phyloP scores from a whole-genome alignment of 148 eudicot genomes.

The Selenicereus undatus region DNA sequence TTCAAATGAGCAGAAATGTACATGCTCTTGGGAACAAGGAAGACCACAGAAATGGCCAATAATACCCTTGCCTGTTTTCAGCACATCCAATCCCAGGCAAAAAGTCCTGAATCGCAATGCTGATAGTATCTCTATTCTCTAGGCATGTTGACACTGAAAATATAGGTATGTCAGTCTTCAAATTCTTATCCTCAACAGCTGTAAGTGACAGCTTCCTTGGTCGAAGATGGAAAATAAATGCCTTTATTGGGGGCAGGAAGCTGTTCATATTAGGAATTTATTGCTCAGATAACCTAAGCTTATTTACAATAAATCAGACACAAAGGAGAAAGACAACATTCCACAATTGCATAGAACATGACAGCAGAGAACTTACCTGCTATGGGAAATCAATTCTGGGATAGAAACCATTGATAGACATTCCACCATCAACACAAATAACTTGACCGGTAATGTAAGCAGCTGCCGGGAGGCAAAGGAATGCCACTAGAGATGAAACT shows the following conservation, averaged over 20 bases:
- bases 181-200: not conserved
- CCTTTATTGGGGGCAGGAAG: not conserved
- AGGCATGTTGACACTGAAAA: too few relatives aligned
- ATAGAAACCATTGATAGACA: constrained; percentile 48
- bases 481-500: constrained; percentile 46
- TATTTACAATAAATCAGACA: not conserved
- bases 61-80: too few relatives aligned
- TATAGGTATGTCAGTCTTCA: too few relatives aligned
- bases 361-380: constrained; percentile 12
- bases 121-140: too few relatives aligned
- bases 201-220: not conserved
- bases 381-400: constrained; percentile 35
- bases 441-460: constrained; percentile 46
- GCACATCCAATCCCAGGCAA: too few relatives aligned
- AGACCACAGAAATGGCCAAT: too few relatives aligned
- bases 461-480: constrained; percentile 50
- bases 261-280: not conserved
- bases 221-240: too few relatives aligned
- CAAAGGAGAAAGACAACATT: not conserved
- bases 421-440: constrained; percentile 44
- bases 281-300: not conserved
- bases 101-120: too few relatives aligned
- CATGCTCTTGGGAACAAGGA: not conserved
- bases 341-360: not conserved
- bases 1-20: too few relatives aligned